Evolutionary conservation across 129 eudicot genomes (phyloP).

Genomic region (Rutidosis leptorrhynchoides): DNA sequence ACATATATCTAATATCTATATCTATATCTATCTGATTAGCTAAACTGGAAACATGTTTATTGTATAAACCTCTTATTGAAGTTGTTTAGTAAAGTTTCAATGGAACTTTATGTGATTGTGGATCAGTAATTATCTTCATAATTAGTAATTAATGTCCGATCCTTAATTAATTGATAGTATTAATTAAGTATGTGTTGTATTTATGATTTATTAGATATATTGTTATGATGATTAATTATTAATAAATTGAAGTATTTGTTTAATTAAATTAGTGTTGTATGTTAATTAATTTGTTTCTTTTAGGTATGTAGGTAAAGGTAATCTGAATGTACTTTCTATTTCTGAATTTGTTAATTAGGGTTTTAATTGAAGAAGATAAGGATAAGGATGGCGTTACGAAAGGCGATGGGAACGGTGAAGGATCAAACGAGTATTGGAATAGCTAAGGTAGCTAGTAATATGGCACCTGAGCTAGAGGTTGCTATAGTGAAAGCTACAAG

Average conservation of each 20-base stretch:
- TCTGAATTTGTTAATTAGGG: neutral
- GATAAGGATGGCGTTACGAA: constrained; percentile 48
- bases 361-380: constrained; percentile 1
- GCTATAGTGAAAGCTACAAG: constrained; percentile 37
- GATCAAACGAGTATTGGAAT: constrained; percentile 38
- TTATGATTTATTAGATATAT: neutral
- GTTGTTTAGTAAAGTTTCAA: neutral
- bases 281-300: neutral
- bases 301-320: neutral
- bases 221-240: neutral
- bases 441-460: constrained; percentile 36
- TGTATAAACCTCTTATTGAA: neutral
- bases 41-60: neutral
- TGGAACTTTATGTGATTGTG: constrained; percentile 10
- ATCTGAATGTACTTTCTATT: neutral
- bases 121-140: neutral
- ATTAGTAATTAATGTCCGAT: constrained; percentile 1
- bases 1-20: too few species aligned
- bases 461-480: constrained; percentile 52
- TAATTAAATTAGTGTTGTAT: neutral
- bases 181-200: neutral
- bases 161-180: neutral
- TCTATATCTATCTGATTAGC: neutral
- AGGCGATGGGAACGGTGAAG: constrained; percentile 71
- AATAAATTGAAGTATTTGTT: neutral